These are phyloP conservation scores for Salicornia ramosissima DNA, from an alignment of 148 eudicot genomes.

Conservation along the genomic window DNA sequence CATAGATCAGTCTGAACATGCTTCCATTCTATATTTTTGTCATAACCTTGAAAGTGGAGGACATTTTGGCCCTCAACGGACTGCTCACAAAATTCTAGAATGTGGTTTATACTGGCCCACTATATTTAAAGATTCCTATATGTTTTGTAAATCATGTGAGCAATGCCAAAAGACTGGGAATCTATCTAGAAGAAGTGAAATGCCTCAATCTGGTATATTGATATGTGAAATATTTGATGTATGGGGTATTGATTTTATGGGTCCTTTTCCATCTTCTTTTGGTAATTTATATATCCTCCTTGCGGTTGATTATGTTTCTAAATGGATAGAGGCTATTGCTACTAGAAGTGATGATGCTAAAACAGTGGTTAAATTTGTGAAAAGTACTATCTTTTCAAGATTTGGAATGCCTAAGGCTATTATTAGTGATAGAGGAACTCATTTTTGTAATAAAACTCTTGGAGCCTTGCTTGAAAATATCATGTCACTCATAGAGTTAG, in stretches of 20 bases:
- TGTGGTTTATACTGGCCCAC: conserved; percentile 16
- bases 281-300: conserved; percentile 16
- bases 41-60: conserved; percentile 12
- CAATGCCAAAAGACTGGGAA: conserved; percentile 19
- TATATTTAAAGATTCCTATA: conserved; percentile 7
- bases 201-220: conserved; percentile 1
- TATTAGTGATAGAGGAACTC: too few relatives aligned
- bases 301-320: conserved; percentile 19
- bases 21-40: neutral
- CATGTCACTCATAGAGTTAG: conserved; percentile 15
- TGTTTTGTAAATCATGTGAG: conserved; percentile 17
- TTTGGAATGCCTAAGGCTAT: conserved; percentile 18
- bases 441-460: too few relatives aligned
- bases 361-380: conserved; percentile 19
- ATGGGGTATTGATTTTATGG: conserved; percentile 22
- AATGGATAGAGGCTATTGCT: conserved; percentile 15
- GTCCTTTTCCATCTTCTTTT: conserved; percentile 11
- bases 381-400: conserved; percentile 3
- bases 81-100: conserved; percentile 14
- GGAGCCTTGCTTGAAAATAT: conserved; percentile 13
- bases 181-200: conserved; percentile 3
- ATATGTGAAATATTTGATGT: conserved; percentile 23
- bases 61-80: conserved; percentile 12
- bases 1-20: neutral
- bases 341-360: conserved; percentile 13